Base-by-base conservation (phyloP, 2,329 filamentous ascomycete species). In the Akanthomyces uredinophilus region DNA sequence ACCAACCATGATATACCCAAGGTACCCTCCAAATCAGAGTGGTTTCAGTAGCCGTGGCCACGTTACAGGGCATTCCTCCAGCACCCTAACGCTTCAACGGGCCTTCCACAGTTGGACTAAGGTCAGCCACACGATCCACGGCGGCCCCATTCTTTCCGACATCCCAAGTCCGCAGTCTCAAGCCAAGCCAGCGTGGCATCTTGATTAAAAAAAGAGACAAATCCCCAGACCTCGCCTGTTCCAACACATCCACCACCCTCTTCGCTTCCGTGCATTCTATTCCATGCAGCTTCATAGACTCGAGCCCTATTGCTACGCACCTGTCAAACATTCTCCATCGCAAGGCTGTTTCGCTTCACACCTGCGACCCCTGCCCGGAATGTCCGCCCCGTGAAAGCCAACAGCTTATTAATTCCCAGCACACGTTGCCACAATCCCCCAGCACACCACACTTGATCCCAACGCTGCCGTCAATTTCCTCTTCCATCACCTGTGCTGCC, bases 161-260 rank as follows among this genome's bases (percentile, higher is more conserved):
- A 27, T 58, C 14, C 44, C 43, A 58, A 58, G 43, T 49, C 54
- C n/a, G 53, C 46, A 51, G 29, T 35, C 29, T 35, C 37, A 20
- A 47, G 37, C 47, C 60, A 49, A 35, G 61, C 61, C 61, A 63
- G 61, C 61, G 61, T 63, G 61, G 61, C 61, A 58, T 63, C 61
- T 63, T 63, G 53, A 47, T 46, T 24, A 7, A 18, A 44, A 32
- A 44, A 20, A 29, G 53, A 56, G 13, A 47, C 16, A 46, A 27
- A 35, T 41, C 20, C 32, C 35, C 35, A 32, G 32, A n/a, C 52
- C 52, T 55, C 35, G 11, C 24, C 37, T 47, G 32, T 35, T 24
- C 20, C 44, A 27, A 50, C 20, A 51, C 11, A 11, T n/a, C 55
- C 7, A 44, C 37, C n/a, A 27, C 18, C 24, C 11, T 51, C 37